Base-by-base conservation (phyloP, 2,329 filamentous ascomycete genomes). In the Ophiosphaerella herpotricha region DNA sequence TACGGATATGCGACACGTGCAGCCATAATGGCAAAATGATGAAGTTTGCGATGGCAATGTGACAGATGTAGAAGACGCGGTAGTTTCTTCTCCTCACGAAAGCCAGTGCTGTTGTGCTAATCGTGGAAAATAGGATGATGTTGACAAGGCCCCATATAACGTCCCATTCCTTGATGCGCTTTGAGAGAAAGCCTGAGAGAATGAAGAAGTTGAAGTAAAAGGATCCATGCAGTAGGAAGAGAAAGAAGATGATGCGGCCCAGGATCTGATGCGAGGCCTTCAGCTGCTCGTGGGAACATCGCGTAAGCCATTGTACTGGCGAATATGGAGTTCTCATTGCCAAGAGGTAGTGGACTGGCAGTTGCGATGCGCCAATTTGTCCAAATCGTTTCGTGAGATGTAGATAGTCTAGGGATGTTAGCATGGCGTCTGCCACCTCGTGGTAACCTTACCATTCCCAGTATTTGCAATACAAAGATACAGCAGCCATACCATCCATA, bases 321-420 rank as follows among this genome's bases (percentile, higher is more conserved):
- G 75, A 78, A 44, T 79, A 82, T 4, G 77, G 72, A 7, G 78
- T 76, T 45, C 79, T 78, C 48, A 81, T 73, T 13, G 80, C 72
- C 50, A 87, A 77, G 6, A 85, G 74, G 48, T 85, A 83, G 46
- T 85, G 83, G 2, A 85, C 65, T 1, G 84, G 84, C 1, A 74
- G 65, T 58, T 86, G 84, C 7, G 83, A 85, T 5, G 83, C 76
- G 18, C 75, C 82, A 42, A 86, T 76, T 39, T 83, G 82, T 14
- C 81, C 84, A 45, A 86, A 77, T 5, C 83, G 79, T 70, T 85
- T 86, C 21, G 84, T 86, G 21, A 86, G 71, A 65, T 86, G 84
- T 26, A 86, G 74, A 48, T 86, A 86, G 66, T 86, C 84, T 85
- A 43, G 3, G 26, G 5, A 24, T 23, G 32, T 56, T 18, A 51